Evolutionary conservation across 768 basidiomycete genomes (phyloP).

Genomic region (Collybiopsis confluens): DNA sequence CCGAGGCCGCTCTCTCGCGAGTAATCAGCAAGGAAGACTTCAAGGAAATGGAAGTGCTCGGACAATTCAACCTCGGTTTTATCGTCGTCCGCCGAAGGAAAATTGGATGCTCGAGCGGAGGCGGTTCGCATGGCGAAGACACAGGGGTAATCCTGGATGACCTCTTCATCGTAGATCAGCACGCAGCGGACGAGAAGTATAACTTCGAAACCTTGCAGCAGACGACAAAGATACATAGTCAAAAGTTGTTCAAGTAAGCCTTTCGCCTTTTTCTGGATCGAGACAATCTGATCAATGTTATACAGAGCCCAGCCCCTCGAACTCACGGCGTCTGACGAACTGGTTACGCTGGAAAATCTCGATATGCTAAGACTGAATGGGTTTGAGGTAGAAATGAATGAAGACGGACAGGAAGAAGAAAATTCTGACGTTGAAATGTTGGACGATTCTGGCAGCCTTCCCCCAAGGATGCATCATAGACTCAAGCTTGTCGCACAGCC

Average conservation of each 20-base stretch:
- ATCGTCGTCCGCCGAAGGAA: slow-evolving; percentile 73
- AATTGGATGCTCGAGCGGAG: slow-evolving; percentile 4
- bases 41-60: slow-evolving; percentile 73
- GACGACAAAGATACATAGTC: slow-evolving; percentile 86
- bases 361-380: slow-evolving; percentile 84
- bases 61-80: slow-evolving; percentile 96
- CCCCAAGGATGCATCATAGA: slow-evolving; percentile 25
- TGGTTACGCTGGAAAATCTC: slow-evolving; percentile 82
- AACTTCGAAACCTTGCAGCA: slow-evolving; percentile 94
- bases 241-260: slow-evolving; percentile 74
- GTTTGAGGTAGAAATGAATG: slow-evolving; percentile 36
- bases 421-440: slow-evolving; percentile 15
- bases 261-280: background rate
- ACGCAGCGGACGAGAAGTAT: slow-evolving; percentile 97
- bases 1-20: slow-evolving; percentile 69
- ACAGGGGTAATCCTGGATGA: slow-evolving; percentile 55
- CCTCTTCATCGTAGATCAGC: slow-evolving; percentile 95
- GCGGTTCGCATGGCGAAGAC: slow-evolving; percentile 7
- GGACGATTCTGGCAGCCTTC: background rate
- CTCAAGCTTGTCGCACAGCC: slow-evolving; percentile 80
- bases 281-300: slow-evolving; percentile 2
- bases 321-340: slow-evolving; percentile 85
- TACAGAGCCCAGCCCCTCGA: slow-evolving; percentile 72
- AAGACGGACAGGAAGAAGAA: slow-evolving; percentile 6
- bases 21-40: slow-evolving; percentile 90